Evolutionary conservation across 345 rosid species (phyloP), one percentile per base, ranked within the genome.

Genomic region (Turritis glabra): DNA sequence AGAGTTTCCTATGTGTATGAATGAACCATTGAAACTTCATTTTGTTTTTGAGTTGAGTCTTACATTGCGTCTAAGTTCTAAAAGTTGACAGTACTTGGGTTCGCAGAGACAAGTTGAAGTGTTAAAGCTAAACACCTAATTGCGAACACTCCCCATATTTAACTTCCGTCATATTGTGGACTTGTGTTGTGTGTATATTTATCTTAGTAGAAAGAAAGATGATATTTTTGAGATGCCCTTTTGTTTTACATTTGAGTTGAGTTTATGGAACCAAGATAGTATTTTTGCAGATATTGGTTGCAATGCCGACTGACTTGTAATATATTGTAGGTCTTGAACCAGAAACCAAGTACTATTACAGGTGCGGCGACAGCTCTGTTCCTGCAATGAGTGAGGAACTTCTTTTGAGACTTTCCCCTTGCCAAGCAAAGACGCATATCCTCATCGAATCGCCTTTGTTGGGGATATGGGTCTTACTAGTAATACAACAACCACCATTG

Each of bases 391-490:
- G 96, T 38, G 79, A 83, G 5, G 92, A 89, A 53, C 67, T 61
- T 77, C 69, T 40, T 90, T 93, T 60, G 82, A 79, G 74, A 90
- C 88, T 21, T 65, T 89, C 67, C 92, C 90, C 43, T 21, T 74
- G 57, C 82, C 88, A 6, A 43, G 83, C 15, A 84, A 79, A 26
- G 76, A 79, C 50, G 59, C 85, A 5, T 90, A 88, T 67, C 98
- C 98, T 67, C 71, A 4, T 54, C 77, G 93, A 58, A 83, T 90
- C 59, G 96, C 86, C 33, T 67, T 93, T 78, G 60, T 90, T 65
- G 96, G 97, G 47, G 98, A 90, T 77, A 71, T 93, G 64, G 98
- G 98, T 48, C 92, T 93, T 30, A 88, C 97, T 8, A 80, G 87
- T 76, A 93, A 93, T 71, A 83, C 97, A 52, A 86, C 96, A 2